These are phyloP conservation scores for Tetracladium marchalianum DNA, from an alignment of 495 filamentous ascomycete species.

Conservation along the genomic window DNA sequence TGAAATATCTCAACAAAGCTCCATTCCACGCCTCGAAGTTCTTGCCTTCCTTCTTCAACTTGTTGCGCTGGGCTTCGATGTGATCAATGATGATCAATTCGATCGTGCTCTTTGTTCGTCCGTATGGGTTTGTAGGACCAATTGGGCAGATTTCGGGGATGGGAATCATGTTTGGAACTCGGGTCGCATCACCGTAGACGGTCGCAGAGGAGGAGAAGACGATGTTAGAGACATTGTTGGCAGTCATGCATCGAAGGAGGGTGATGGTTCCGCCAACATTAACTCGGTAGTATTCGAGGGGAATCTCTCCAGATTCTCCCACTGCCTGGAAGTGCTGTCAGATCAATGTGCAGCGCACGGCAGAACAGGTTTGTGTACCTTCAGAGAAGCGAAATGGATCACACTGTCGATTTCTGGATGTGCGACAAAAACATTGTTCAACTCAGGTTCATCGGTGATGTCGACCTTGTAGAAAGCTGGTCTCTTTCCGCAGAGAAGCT, in stretches of 20 bases:
- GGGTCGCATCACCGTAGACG: constrained; percentile 96
- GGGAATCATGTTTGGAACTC: constrained; percentile 95
- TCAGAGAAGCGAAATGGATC: constrained; percentile 96
- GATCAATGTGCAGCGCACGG: no score
- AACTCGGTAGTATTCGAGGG: constrained; percentile 93
- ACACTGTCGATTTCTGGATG: constrained; percentile 94
- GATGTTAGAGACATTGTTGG: constrained; percentile 86
- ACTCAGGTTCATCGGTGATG: constrained; percentile 70
- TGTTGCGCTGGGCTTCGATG: constrained; percentile 78
- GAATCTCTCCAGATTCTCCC: constrained; percentile 90
- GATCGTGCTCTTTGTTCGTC: constrained; percentile 85
- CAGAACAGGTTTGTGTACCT: constrained; percentile 49
- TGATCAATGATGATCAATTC: constrained; percentile 87
- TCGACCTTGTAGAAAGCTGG: constrained; percentile 80
- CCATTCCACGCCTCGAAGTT: constrained; percentile 78
- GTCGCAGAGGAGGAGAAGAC: constrained; percentile 96
- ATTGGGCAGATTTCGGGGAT: constrained; percentile 96
- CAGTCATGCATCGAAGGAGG: constrained; percentile 78
- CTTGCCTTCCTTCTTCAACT: constrained; percentile 70
- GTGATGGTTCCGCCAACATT: constrained; percentile 91
- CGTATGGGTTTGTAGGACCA: constrained; percentile 94
- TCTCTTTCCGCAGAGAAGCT: constrained; percentile 83
- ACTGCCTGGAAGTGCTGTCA: constrained; percentile 54
- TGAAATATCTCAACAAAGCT: constrained; percentile 92
- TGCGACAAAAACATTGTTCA: constrained; percentile 81